Evolutionary conservation across 148 eudicot species (phyloP), one percentile per base, ranked within the genome.

Genomic region (Cornus kousa): DNA sequence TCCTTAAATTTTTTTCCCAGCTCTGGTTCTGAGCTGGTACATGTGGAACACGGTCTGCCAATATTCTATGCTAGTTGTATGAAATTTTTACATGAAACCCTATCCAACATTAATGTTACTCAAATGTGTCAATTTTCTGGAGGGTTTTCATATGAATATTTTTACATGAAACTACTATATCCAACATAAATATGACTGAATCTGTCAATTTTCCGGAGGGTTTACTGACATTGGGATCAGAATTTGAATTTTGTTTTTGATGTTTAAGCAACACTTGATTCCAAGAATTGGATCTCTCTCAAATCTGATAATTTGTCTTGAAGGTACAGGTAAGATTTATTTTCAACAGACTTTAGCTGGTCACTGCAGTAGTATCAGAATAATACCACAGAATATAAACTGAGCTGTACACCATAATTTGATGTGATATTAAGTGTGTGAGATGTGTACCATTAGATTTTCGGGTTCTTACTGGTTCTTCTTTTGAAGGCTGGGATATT

Each of bases 51-150:
- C 62, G 9, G 28, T 11, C 37, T 62, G 39, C 24, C 74, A 23
- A 60, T 60, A 53, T 37, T 69, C 46, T 68, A 46, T 80, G 74
- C 68, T 68, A 57, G 62, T 57, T 69, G 68, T 59, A 60, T 74
- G 82, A 55, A 80, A 35, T 53, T 23, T 48, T 60, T 37, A n/a
- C 53, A 16, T 46, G 8, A 2, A 66, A 4, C 71, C 40, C 22
- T 66, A 46, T 46, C 59, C 33, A 13, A 28, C 23, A 3, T 57
- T 14, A 67, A 35, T 35, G 9, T 39, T 23, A 72, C 62, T 57
- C 20, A 19, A 16, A 5, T 57, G n/a, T 57, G 62, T 19, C 20
- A 43, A 43, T 4, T 43, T 43, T 43, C 48, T 43, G 48, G 37
- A 35, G 37, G 37, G 9, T 48, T 48, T 48, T 28, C 28, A 60